Evolutionary conservation across 352 stramenopile species (phyloP).

Genomic region (Blastocystis sp.): DNA sequence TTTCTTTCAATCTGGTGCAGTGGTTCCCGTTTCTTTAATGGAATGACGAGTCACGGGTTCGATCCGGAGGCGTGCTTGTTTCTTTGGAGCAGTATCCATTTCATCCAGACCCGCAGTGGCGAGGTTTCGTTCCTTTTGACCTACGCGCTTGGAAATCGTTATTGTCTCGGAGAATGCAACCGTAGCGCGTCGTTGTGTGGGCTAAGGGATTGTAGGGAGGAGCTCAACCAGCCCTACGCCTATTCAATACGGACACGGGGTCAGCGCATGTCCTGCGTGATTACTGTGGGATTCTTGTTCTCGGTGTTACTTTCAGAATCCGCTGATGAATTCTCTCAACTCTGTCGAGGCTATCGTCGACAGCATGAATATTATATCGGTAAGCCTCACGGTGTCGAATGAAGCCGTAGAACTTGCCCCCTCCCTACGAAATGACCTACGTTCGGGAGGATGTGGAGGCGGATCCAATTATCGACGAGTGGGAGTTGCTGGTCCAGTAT

Average conservation of each 20-base stretch:
- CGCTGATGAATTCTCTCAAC: slow-evolving; percentile 61
- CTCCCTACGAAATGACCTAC: background rate
- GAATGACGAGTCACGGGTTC: background rate
- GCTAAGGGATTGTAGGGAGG: background rate
- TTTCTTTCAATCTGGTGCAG: background rate
- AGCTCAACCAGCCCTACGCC: background rate
- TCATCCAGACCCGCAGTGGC: too few species aligned
- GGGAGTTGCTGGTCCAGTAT: slow-evolving; percentile 3
- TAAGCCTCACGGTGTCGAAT: background rate
- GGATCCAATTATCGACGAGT: background rate
- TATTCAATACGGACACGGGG: background rate
- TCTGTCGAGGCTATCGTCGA: slow-evolving; percentile 52
- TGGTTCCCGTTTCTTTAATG: background rate
- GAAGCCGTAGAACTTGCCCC: background rate
- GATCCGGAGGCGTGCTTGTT: background rate
- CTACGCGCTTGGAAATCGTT: too few species aligned
- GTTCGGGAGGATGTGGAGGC: background rate
- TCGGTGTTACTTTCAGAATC: slow-evolving; percentile 22
- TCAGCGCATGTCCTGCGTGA: slow-evolving; percentile 8
- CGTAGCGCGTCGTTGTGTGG: background rate
- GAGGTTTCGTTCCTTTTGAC: too few species aligned
- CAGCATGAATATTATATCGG: slow-evolving; percentile 21
- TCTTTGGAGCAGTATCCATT: background rate
- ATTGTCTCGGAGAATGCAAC: background rate
- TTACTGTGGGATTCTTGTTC: background rate